Conservation (phyloP, 148 eudicot species). For the Rhododendron ferrugineum region DNA sequence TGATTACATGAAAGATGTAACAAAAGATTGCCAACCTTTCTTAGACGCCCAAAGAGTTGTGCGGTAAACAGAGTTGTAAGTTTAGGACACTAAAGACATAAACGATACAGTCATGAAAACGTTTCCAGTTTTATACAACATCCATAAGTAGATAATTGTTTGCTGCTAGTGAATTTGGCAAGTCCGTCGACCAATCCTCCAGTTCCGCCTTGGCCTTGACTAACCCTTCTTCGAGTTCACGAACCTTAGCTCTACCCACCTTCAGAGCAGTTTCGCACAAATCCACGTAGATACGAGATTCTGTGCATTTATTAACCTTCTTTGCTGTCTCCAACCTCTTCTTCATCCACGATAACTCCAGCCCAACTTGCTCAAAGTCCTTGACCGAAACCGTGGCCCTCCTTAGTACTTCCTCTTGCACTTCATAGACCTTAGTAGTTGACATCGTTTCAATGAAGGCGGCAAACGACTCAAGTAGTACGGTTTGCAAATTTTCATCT, state of each 20-base stretch:
- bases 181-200: neutral
- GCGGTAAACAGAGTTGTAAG: neutral
- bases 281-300: neutral
- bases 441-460: neutral
- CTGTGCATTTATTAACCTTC: neutral
- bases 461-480: neutral
- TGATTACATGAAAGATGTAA: neutral
- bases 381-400: neutral
- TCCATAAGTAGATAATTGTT: neutral
- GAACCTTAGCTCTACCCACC: constrained; percentile 1
- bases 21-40: neutral
- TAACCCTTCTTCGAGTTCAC: neutral
- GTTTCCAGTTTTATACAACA: neutral
- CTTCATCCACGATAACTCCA: constrained; percentile 3
- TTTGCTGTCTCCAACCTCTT: neutral
- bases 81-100: neutral
- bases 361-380: neutral
- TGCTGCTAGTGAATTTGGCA: constrained; percentile 4
- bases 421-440: neutral
- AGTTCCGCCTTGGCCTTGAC: neutral
- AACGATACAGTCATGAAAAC: neutral
- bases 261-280: neutral
- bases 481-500: neutral
- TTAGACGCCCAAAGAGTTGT: neutral
- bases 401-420: neutral